Evolutionary conservation across 352 stramenopile genomes (phyloP).

Genomic region (Poterioochromonas sp.): DNA sequence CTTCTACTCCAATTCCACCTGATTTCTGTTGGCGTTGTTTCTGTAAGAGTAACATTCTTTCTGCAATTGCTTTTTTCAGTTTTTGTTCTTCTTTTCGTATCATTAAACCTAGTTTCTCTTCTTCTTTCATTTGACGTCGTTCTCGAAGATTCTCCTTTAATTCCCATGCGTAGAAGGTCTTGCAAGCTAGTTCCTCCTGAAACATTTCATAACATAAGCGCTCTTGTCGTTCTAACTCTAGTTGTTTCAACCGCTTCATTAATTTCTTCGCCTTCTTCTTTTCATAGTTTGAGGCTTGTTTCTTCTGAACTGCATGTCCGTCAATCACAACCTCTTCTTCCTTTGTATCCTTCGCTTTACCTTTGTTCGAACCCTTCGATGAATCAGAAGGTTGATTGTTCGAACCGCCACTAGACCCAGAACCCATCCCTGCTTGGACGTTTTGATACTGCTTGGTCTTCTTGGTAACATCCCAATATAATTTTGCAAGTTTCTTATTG

Average conservation of each 20-base stretch:
- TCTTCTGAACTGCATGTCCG: neutral
- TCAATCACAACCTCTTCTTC: neutral
- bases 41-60: neutral
- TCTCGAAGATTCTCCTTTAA: slow-evolving; percentile 35
- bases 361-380: neutral
- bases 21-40: too few species aligned
- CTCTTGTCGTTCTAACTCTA: slow-evolving; percentile 1
- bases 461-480: too few species aligned
- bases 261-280: neutral
- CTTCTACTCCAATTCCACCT: neutral
- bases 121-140: slow-evolving; percentile 27
- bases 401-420: neutral
- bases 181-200: neutral
- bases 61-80: neutral
- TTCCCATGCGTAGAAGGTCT: slow-evolving; percentile 24
- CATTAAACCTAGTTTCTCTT: neutral
- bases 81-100: neutral
- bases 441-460: too few species aligned
- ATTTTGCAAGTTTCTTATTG: too few species aligned
- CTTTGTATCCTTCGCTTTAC: neutral
- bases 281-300: neutral
- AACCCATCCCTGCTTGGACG: neutral
- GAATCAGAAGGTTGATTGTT: too few species aligned
- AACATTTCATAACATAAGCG: slow-evolving; percentile 22
- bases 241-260: neutral